phyloP scores from a whole-genome alignment of 208 protist species.

The Porcisia deanei region DNA sequence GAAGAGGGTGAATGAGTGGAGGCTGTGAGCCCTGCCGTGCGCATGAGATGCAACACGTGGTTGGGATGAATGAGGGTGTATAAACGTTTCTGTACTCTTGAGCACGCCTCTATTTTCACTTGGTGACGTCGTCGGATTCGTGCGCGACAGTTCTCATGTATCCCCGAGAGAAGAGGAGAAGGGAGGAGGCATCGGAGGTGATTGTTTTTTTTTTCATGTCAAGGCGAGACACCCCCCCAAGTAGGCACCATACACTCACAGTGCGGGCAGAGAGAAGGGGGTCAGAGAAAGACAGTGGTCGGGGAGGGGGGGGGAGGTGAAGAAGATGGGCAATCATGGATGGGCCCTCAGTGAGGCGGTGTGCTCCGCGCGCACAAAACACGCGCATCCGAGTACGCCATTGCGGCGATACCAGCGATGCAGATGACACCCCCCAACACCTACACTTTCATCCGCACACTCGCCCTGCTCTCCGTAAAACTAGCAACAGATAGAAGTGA shows the following conservation, averaged over 20 bases:
- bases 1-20: background rate
- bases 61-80: background rate
- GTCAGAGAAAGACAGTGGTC: too few relatives aligned
- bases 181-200: too few relatives aligned
- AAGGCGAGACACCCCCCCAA: too few relatives aligned
- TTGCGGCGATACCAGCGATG: background rate
- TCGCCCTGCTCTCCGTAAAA: background rate
- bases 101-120: background rate
- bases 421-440: background rate
- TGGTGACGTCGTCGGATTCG: background rate
- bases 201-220: too few relatives aligned
- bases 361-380: background rate
- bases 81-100: background rate
- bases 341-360: background rate
- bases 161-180: background rate
- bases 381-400: background rate
- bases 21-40: background rate
- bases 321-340: background rate
- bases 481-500: background rate
- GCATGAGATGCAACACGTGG: background rate
- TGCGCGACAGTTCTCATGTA: background rate
- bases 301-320: background rate
- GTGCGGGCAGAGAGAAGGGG: too few relatives aligned
- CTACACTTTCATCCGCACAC: background rate
- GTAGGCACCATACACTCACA: too few relatives aligned